Conservation (phyloP, 352 stramenopile species). For the Pilasporangium apinafurcum region DNA sequence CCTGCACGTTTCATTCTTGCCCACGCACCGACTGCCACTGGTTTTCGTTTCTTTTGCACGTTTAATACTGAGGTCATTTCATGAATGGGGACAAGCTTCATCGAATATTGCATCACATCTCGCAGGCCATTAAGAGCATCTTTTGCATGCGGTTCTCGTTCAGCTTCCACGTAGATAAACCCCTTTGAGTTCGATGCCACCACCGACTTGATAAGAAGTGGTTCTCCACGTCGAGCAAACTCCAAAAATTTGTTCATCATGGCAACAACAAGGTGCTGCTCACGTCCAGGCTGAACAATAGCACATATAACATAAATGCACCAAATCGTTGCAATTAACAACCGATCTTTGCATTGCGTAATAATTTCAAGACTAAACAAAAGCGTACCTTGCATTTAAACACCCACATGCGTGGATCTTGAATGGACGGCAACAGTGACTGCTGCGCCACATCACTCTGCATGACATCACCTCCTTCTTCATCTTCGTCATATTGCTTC, state of each 20-base stretch:
- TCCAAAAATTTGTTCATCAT: conserved; percentile 91
- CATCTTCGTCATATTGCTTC: conserved; percentile 80
- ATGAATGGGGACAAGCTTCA: conserved; percentile 87
- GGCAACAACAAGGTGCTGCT: conserved; percentile 81
- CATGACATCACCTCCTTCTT: conserved; percentile 75
- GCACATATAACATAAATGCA: conserved; percentile 2
- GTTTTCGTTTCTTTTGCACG: conserved; percentile 80
- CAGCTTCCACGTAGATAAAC: conserved; percentile 87
- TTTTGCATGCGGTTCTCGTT: conserved; percentile 81
- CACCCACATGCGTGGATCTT: conserved; percentile 87
- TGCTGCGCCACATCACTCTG: conserved; percentile 86
- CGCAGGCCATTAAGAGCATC: conserved; percentile 80
- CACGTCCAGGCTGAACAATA: conserved; percentile 59
- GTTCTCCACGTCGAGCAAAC: conserved; percentile 75
- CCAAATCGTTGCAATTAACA: not conserved
- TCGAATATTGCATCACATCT: conserved; percentile 83
- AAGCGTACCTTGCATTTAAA: conserved; percentile 83
- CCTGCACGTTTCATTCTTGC: conserved; percentile 82
- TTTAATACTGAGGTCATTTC: conserved; percentile 89
- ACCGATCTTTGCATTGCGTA: not conserved
- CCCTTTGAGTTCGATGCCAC: conserved; percentile 85
- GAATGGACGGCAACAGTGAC: conserved; percentile 82
- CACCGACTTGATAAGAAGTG: conserved; percentile 82
- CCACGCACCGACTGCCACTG: conserved; percentile 70
- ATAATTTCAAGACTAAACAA: not conserved